phyloP scores from a whole-genome alignment of 2,329 filamentous ascomycete species.

The Thyridium curvatum region DNA sequence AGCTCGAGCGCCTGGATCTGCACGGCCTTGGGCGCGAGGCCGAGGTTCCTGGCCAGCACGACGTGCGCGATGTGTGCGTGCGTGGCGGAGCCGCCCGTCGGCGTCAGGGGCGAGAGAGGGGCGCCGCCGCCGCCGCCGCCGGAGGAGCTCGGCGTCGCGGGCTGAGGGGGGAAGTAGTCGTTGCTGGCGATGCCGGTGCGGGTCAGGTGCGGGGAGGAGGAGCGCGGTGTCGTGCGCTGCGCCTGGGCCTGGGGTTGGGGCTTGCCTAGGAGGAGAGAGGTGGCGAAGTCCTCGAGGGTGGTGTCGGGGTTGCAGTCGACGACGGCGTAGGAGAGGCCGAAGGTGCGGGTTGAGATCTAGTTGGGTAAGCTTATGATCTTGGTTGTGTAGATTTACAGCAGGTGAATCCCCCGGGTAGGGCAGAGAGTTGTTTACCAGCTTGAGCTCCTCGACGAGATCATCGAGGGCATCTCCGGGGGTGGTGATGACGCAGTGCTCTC shows the following conservation, averaged over 20 bases:
- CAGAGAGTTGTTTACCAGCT: slow-evolving; percentile 54
- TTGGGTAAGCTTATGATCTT: slow-evolving; percentile 5
- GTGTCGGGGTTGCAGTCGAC: slow-evolving; percentile 68
- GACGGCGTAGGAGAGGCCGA: slow-evolving; percentile 63
- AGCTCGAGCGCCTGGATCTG: slow-evolving; percentile 79
- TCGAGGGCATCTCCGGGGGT: slow-evolving; percentile 57
- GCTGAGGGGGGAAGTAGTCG: slow-evolving; percentile 14
- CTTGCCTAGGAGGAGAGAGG: slow-evolving; percentile 51
- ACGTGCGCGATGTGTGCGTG: slow-evolving; percentile 64
- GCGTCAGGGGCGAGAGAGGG: slow-evolving; percentile 19
- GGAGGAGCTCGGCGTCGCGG: neutral
- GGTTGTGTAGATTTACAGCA: no score
- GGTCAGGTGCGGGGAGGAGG: slow-evolving; percentile 9
- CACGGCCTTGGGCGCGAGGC: slow-evolving; percentile 64
- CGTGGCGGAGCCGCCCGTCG: slow-evolving; percentile 6
- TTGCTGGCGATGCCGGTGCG: slow-evolving; percentile 6
- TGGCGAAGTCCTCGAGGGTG: slow-evolving; percentile 75
- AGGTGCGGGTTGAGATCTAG: slow-evolving; percentile 64
- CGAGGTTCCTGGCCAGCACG: slow-evolving; percentile 74
- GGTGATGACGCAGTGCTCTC: slow-evolving; percentile 85
- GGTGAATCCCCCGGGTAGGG: no score
- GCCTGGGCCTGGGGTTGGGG: slow-evolving; percentile 31
- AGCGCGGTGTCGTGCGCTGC: slow-evolving; percentile 14
- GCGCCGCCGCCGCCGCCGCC: slow-evolving; percentile 3
- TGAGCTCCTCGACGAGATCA: slow-evolving; percentile 67